These are phyloP conservation scores for Hyparrhenia diplandra DNA, from an alignment of 176 grass and related monocot genomes.

Conservation along the genomic window DNA sequence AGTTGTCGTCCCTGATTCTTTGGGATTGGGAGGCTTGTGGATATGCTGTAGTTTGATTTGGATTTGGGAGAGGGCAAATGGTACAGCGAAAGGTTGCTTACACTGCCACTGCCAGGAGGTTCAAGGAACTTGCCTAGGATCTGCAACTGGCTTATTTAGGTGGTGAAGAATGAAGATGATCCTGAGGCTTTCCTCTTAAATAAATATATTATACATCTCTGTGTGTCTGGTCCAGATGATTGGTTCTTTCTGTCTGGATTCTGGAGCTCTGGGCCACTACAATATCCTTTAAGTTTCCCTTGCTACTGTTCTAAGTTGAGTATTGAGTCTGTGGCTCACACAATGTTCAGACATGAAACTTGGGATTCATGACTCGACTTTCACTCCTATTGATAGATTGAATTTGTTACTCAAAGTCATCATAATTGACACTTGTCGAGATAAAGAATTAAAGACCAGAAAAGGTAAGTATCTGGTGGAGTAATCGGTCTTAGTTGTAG, in stretches of 20 bases:
- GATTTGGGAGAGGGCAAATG: conserved; percentile 2
- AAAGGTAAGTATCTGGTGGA: too few relatives aligned
- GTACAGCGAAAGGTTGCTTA: not conserved
- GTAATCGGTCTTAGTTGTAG: too few relatives aligned
- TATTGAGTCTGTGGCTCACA: too few relatives aligned
- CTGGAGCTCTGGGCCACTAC: not conserved
- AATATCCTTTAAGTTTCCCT: too few relatives aligned
- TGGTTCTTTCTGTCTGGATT: not conserved
- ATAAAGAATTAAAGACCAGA: too few relatives aligned
- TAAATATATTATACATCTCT: not conserved
- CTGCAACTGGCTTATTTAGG: not conserved
- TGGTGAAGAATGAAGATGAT: too few relatives aligned
- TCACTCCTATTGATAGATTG: not conserved
- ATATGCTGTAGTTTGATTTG: not conserved
- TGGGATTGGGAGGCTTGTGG: too few relatives aligned
- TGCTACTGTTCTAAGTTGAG: too few relatives aligned
- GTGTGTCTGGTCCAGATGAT: not conserved
- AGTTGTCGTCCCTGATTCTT: too few relatives aligned
- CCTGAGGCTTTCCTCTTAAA: not conserved
- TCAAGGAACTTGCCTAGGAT: not conserved
- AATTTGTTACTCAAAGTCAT: not conserved
- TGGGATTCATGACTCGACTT: not conserved
- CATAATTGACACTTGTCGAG: not conserved
- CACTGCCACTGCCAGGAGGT: not conserved
- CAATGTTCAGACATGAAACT: not conserved